phyloP scores from a whole-genome alignment of 2,329 filamentous ascomycete species.

The Esteya vermicola region DNA sequence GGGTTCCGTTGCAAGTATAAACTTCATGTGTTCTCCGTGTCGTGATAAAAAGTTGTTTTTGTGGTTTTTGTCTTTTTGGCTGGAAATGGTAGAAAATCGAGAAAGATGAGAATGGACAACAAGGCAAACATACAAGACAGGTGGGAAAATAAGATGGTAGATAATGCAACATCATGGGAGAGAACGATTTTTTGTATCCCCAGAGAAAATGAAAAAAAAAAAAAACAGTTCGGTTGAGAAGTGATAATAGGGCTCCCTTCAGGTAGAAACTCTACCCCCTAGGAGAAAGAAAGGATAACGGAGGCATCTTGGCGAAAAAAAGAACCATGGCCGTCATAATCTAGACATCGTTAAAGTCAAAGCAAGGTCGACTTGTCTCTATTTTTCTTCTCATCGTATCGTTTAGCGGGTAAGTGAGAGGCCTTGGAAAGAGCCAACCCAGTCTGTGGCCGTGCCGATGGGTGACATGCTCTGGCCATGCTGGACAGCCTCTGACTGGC shows the following conservation, averaged over 20 bases:
- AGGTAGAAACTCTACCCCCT: too few species aligned
- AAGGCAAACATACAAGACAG: too few species aligned
- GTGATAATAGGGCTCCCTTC: too few species aligned
- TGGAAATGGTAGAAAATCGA: too few species aligned
- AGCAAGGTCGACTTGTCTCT: not conserved
- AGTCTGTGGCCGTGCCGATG: conserved; percentile 38
- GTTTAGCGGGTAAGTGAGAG: conserved; percentile 42
- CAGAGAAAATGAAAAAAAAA: too few species aligned
- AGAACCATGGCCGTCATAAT: not conserved
- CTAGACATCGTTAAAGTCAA: not conserved
- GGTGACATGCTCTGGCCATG: conserved; percentile 25
- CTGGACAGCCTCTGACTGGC: conserved; percentile 17
- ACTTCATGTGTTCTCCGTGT: conserved; percentile 4
- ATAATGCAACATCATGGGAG: too few species aligned
- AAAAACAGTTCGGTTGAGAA: not conserved
- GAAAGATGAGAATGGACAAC: too few species aligned
- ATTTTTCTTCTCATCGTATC: not conserved
- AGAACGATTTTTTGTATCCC: too few species aligned
- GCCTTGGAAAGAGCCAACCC: conserved; percentile 52
- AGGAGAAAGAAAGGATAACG: too few species aligned
- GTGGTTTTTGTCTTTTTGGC: not conserved
- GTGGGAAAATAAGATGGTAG: too few species aligned
- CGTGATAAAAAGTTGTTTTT: conserved; percentile 2
- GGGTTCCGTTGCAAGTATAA: conserved; percentile 2
- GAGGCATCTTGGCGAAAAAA: too few species aligned